Conservation (phyloP, 1,139 yeast species). For the Saccharomyces uvarum region DNA sequence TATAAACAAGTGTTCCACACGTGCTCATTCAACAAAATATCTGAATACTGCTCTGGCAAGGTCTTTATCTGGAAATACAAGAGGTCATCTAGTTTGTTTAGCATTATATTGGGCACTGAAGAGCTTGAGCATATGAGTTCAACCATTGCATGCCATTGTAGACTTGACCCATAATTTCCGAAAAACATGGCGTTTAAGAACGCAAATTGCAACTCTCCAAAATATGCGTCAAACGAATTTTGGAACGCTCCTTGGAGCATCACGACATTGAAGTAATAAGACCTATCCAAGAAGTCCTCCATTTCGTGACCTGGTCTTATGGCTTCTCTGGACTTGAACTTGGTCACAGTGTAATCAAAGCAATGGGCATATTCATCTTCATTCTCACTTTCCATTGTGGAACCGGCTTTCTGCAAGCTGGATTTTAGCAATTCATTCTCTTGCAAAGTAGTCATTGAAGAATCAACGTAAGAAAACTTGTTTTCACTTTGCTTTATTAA, state of each 20-base stretch:
- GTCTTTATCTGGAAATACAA: constrained; percentile 30
- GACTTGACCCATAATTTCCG: constrained; percentile 40
- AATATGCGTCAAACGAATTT: constrained; percentile 20
- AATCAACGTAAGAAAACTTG: constrained; percentile 23
- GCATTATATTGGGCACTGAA: constrained; percentile 14
- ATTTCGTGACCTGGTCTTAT: constrained; percentile 33
- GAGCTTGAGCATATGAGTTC: constrained; percentile 33
- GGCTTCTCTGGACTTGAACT: constrained; percentile 34
- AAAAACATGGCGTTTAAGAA: constrained; percentile 34
- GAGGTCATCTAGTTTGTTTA: constrained; percentile 25
- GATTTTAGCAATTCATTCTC: constrained; percentile 34
- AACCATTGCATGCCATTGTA: constrained; percentile 40
- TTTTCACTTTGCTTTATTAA: neutral
- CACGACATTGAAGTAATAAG: constrained; percentile 37
- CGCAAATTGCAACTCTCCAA: constrained; percentile 39
- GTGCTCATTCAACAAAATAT: constrained; percentile 28
- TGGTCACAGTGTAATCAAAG: constrained; percentile 33
- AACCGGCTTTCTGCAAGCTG: constrained; percentile 24
- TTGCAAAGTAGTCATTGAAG: constrained; percentile 36
- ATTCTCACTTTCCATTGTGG: constrained; percentile 20
- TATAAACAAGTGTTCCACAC: constrained; percentile 14
- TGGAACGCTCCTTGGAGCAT: constrained; percentile 20
- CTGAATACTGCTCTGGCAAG: constrained; percentile 36
- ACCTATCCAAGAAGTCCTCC: constrained; percentile 37
- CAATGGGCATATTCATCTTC: constrained; percentile 25